Conservation (phyloP, 306 rosid genomes). For the Vigna radiata region DNA sequence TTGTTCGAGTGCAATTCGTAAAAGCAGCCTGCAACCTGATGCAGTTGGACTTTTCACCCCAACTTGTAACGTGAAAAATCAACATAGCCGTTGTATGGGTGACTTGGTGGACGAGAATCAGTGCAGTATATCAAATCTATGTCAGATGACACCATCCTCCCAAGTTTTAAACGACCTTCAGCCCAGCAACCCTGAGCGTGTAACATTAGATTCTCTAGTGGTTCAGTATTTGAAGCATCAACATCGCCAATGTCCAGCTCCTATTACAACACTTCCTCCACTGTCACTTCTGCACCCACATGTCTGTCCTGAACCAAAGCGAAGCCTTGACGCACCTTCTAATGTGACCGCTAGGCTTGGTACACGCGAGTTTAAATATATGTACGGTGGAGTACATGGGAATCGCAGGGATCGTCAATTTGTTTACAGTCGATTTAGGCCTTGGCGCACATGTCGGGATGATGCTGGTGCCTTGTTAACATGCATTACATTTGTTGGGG, state of each 20-base stretch:
- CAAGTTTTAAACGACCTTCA: slow-evolving; percentile 70
- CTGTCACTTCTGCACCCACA: slow-evolving; percentile 90
- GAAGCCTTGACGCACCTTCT: slow-evolving; percentile 91
- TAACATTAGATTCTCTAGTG: slow-evolving; percentile 86
- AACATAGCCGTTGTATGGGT: slow-evolving; percentile 57
- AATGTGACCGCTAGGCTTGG: slow-evolving; percentile 93
- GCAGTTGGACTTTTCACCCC: slow-evolving; percentile 68
- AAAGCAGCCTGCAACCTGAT: slow-evolving; percentile 61
- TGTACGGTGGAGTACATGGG: slow-evolving; percentile 91
- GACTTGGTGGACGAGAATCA: slow-evolving; percentile 76
- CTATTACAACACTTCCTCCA: slow-evolving; percentile 98
- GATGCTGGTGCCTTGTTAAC: slow-evolving; percentile 83
- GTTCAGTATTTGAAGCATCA: slow-evolving; percentile 97
- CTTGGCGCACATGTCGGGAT: slow-evolving; percentile 97
- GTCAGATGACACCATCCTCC: slow-evolving; percentile 64
- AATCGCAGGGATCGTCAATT: slow-evolving; percentile 95
- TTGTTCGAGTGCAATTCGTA: slow-evolving; percentile 62
- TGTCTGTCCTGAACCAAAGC: slow-evolving; percentile 96
- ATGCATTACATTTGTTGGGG: slow-evolving; percentile 84
- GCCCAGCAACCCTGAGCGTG: slow-evolving; percentile 75
- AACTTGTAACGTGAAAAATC: slow-evolving; percentile 59
- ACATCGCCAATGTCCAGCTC: slow-evolving; percentile 99
- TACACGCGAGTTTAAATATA: slow-evolving; percentile 80
- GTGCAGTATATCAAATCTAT: slow-evolving; percentile 49
- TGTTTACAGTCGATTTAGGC: slow-evolving; percentile 94